Base-by-base conservation (phyloP, 345 rosid species). In the Xanthoceras sorbifolium region DNA sequence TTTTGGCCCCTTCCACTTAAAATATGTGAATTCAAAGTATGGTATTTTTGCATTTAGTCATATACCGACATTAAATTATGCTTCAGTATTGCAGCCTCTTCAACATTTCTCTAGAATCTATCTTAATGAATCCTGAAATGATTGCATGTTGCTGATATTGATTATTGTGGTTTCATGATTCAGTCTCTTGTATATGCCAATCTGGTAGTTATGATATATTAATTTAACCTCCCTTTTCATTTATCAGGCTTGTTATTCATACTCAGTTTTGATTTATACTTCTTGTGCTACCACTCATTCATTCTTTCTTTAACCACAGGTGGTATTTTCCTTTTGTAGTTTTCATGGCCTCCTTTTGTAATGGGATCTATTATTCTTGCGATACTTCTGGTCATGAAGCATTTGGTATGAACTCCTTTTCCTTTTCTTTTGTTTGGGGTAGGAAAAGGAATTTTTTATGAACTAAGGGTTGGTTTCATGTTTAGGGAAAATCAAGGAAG, bases 291-390 rank as follows among this genome's bases (percentile, higher is more conserved):
- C 82, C 38, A 72, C 87, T 84, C 80, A 85, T 84, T 66, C 71
- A 69, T 77, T 76, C 77, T 79, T 82, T 79, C 73, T 76, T 83
- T 87, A 88, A 89, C 90, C 75, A 80, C 88, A 84, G 87, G 86
- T 81, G 80, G 64, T 87, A 42, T 88, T 87, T 88, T 87, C 77
- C 77, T 84, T 89, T 88, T 96, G 97, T 87, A 96, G 99, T 96
- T 96, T 86, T 89, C 90, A 0, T 96, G 99, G 99, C 98, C 97
- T 70, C 99, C 99, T 75, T 96, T 96, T 85, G 87, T 93, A 74
- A 88, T 93, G 98, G 99, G 99, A 84, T 93, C 93, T 71, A 57
- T 81, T 81, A 89, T 93, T 82, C 98, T 96, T 71, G 88, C 89
- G 12, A 81, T 91, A 78, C 88, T 96, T 81, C 91, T 88, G 82